These are phyloP conservation scores for Hygrocybe punicea DNA, from an alignment of 768 basidiomycete species.

Conservation along the genomic window DNA sequence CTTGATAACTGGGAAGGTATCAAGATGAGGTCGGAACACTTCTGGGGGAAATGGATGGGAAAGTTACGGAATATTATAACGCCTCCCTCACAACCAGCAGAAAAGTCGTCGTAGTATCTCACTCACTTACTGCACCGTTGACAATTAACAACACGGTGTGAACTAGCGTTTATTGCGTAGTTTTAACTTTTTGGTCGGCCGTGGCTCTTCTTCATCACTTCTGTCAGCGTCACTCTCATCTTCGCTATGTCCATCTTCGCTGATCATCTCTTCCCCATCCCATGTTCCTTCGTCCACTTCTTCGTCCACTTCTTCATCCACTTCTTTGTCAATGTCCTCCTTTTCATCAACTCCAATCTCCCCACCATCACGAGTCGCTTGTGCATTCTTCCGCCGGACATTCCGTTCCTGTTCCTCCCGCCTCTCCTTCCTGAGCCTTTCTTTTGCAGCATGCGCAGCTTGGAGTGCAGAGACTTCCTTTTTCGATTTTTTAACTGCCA, in stretches of 20 bases:
- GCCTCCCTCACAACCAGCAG: not conserved
- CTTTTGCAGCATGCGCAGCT: slow-evolving; percentile 73
- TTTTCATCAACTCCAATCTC: slow-evolving; percentile 43
- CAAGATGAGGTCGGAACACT: slow-evolving; percentile 67
- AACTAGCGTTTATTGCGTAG: slow-evolving; percentile 45
- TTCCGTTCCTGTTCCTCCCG: slow-evolving; percentile 90
- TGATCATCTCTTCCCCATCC: slow-evolving; percentile 65
- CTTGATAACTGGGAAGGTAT: slow-evolving; percentile 93
- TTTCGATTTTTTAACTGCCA: slow-evolving; percentile 86
- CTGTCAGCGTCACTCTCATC: slow-evolving; percentile 43
- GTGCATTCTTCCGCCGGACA: slow-evolving; percentile 75
- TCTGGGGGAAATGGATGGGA: slow-evolving; percentile 42
- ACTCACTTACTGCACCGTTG: too few relatives aligned
- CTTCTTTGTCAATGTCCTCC: slow-evolving; percentile 40
- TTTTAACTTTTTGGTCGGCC: slow-evolving; percentile 56
- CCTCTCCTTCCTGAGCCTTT: slow-evolving; percentile 69
- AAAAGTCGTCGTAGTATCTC: not conserved
- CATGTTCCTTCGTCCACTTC: slow-evolving; percentile 39
- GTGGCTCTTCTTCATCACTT: slow-evolving; percentile 45
- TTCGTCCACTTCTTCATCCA: slow-evolving; percentile 34
- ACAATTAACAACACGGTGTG: not conserved
- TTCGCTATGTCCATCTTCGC: slow-evolving; percentile 49
- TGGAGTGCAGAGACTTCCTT: slow-evolving; percentile 65
- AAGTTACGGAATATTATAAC: not conserved
- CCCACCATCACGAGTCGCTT: slow-evolving; percentile 32